Base-by-base conservation (phyloP, 768 basidiomycete species). In the Coprinopsis marcescibilis region DNA sequence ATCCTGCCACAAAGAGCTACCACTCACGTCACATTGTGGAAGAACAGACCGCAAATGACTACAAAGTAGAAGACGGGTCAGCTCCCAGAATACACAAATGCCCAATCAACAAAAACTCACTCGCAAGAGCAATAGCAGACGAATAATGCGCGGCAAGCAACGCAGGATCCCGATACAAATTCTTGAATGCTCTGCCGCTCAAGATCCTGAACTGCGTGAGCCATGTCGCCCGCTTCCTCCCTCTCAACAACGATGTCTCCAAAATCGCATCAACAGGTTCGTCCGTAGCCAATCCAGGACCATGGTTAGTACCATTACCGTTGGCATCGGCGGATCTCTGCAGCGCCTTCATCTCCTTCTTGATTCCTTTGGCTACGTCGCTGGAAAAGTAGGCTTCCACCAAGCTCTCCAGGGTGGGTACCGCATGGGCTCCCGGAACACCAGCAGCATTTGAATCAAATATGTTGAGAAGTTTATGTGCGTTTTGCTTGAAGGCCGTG, bases 161-260 rank as follows among this genome's bases (percentile, higher is more conserved):
- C 39, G 93, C 85, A 0, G 95, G 95, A 58, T 99, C 92, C 20
- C 95, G 75, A 62, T 99, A 98, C 50, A 99, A 65, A 59, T 98
- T 98, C 77, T 98, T 98, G 76, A 99, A 98, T 17, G 95, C 93
- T 48, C 96, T 69, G 20, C 94, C 94, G 60, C 92, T 96, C 60
- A 99, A 67, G 47, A 97, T 94, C 61, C 79, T 77, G 59, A 99
- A 98, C 68, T 99, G 96, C 14, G 87, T 94, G 34, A 72, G 73
- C 79, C 83, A 92, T 52, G 78, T 85, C 5, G 95, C 96, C 46
- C 91, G 77, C 64, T 85, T 81, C 55, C 83, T 69, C 13, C 85
- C 85, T 42, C 84, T 65, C 59, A 92, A 62, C 49, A 88, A 57
- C 42, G 73, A 67, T 29, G 78, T 86, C 65, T 90, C 88, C 21